Percentiles rank a stretch among this genome's conserved stretches.
Evolutionary conservation across 2,329 filamentous ascomycete genomes (phyloP).

Genomic region (Zymoseptoria pseudotritici): DNA sequence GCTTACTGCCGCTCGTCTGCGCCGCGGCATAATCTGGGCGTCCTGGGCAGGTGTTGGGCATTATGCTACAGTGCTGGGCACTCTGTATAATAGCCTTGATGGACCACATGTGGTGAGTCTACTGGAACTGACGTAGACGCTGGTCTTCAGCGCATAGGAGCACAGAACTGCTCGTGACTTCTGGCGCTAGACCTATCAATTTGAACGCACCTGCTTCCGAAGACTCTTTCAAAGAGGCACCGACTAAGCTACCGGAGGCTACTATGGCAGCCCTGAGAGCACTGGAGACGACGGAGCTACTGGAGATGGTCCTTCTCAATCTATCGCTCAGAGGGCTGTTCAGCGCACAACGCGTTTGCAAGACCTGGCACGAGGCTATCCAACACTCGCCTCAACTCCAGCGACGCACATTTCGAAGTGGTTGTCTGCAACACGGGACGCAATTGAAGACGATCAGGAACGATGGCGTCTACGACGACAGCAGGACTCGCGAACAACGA

Average conservation of each 20-base stretch:
- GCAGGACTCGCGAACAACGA: neutral
- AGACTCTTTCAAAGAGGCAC: neutral
- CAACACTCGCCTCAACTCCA: conserved; percentile 6
- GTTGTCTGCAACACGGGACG: conserved; percentile 1
- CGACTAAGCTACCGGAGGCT: neutral
- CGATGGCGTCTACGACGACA: neutral
- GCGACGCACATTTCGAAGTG: conserved; percentile 3
- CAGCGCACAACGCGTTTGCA: conserved; percentile 6
- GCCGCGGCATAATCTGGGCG: neutral
- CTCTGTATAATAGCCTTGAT: neutral
- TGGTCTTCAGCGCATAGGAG: neutral
- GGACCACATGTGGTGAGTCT: neutral
- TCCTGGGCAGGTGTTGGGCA: neutral
- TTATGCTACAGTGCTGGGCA: neutral
- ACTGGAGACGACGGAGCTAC: conserved; percentile 6
- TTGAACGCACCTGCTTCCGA: neutral
- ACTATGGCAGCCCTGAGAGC: conserved; percentile 1
- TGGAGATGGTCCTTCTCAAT: conserved; percentile 8
- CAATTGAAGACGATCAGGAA: neutral
- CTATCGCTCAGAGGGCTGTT: conserved; percentile 10
- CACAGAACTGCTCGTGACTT: neutral
- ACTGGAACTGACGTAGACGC: neutral
- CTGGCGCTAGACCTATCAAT: too few species aligned
- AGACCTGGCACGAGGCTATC: conserved; percentile 8
- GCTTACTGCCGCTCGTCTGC: neutral